Percentiles rank a stretch among this genome's conserved stretches.
Conservation (phyloP, 1,284 basidiomycete species). For the Cronartium quercuum region DNA sequence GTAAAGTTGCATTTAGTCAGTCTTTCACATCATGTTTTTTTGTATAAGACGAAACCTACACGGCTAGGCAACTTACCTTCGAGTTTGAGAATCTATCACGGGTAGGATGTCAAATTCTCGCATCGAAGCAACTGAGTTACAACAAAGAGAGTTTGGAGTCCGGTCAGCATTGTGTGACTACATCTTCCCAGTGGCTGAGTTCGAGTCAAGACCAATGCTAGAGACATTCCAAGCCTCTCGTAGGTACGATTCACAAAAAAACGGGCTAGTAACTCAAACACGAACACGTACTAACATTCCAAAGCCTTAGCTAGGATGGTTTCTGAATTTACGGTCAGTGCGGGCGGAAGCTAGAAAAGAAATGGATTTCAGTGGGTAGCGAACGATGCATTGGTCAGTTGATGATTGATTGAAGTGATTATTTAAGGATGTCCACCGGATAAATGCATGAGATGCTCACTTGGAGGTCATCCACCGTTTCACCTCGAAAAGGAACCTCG, state of each 20-base stretch:
- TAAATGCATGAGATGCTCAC: not conserved
- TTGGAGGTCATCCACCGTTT: slow-evolving; percentile 2
- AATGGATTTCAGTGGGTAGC: no score
- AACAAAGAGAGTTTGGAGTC: not conserved
- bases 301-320: not conserved
- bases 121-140: slow-evolving; percentile 11
- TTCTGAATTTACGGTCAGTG: not conserved
- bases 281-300: not conserved
- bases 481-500: not conserved
- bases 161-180: not conserved
- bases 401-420: not conserved
- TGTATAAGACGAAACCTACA: not conserved
- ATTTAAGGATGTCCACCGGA: not conserved
- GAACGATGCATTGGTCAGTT: no score
- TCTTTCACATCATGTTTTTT: not conserved
- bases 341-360: not conserved
- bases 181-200: not conserved
- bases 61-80: not conserved
- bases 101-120: slow-evolving; percentile 11
- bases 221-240: no score
- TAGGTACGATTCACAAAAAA: no score
- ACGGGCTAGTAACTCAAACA: not conserved
- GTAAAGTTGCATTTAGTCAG: not conserved
- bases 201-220: not conserved
- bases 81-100: not conserved